Base-by-base conservation (phyloP, 164 flowering plant genomes). In the Vitis labrusca region DNA sequence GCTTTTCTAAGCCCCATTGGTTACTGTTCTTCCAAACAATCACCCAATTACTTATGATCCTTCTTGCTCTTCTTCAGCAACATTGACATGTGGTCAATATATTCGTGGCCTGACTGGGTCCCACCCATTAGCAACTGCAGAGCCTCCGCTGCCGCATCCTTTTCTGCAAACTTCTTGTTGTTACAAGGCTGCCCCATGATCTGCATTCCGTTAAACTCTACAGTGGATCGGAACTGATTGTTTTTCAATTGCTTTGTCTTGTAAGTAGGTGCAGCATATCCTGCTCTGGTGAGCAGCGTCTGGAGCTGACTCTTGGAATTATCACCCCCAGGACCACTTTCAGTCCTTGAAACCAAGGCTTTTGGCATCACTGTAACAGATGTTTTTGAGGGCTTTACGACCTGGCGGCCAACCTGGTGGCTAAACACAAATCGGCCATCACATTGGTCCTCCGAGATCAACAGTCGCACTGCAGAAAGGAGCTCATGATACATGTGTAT, bases 111-210 rank as follows among this genome's bases (percentile, higher is more conserved):
- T 5, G 81, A 50, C 48, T 78, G 84, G 27, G 75, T 72, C 47
- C 82, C 85, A 52, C 89, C 86, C 66, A 79, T 76, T 61, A 94
- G 74, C 93, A 90, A 92, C 69, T 75, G 82, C 30, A 92, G 75
- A 67, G 98, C 98, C 72, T 87, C 95, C 23, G 91, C 84, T 12
- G 98, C 98, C 2, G 98, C 98, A 78, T 87, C 92, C 65, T 94
- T 94, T 68, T 94, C 97, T 0, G 98, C 98, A 68, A 74, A 83
- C 76, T 91, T 94, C 81, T 92, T 92, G 82, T 84, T 94, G 80
- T 59, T 81, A 77, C 89, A 87, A 69, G 97, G 97, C 66, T 84
- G 85, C 14, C 98, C 98, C 73, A 74, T 78, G 37, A 92, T 79
- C 77, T 89, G 80, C 83, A 83, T 85, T 13, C 95, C 97, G 65